Evolutionary conservation across 805 yeast genomes (phyloP).

Genomic region (Saccharomyces kudriavzevii): DNA sequence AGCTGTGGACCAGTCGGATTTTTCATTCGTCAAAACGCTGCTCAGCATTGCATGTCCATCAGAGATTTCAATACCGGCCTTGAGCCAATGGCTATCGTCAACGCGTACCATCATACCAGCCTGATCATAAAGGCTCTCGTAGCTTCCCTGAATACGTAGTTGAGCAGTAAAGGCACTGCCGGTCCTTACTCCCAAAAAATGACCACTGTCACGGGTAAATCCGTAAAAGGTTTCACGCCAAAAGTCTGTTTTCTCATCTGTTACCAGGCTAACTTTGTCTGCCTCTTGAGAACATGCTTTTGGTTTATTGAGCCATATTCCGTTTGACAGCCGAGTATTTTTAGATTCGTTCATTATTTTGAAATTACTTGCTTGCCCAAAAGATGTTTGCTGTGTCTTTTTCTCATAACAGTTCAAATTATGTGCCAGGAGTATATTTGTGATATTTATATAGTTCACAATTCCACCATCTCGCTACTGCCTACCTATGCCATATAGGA

Average conservation of each 20-base stretch:
- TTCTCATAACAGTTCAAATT: background rate
- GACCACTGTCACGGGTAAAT: constrained; percentile 2
- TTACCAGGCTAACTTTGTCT: background rate
- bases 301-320: background rate
- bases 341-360: background rate
- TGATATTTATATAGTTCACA: too few species aligned
- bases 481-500: too few species aligned
- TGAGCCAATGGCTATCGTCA: constrained; percentile 1
- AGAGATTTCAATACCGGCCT: constrained; percentile 5
- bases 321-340: background rate
- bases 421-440: too few species aligned
- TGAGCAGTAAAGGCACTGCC: constrained; percentile 4
- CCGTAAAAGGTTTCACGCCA: constrained; percentile 5
- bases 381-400: too few species aligned
- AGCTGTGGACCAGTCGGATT: constrained; percentile 5
- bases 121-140: constrained; percentile 2
- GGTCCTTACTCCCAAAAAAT: background rate
- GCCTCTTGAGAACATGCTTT: background rate
- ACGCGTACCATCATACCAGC: constrained; percentile 5
- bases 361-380: background rate
- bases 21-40: constrained; percentile 2
- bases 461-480: too few species aligned
- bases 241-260: background rate
- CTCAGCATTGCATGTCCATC: constrained; percentile 4
- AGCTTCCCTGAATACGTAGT: constrained; percentile 2